Conservation (phyloP, 2,329 filamentous ascomycete species). For the Allantophomopsis lycopodina region DNA sequence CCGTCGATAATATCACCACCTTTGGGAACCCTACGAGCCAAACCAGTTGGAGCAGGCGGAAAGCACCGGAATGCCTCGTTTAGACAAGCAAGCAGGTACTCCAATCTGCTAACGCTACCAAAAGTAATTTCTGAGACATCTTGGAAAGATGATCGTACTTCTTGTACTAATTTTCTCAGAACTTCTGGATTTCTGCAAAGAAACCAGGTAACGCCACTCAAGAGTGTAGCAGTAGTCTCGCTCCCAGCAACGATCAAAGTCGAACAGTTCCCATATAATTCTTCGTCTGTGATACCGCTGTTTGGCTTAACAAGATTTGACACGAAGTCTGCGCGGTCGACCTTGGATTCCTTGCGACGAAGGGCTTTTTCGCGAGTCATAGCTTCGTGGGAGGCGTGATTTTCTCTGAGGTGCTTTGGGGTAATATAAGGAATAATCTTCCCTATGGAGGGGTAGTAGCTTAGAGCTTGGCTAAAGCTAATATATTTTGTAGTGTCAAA, state of each 20-base stretch:
- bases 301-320: conserved; percentile 5
- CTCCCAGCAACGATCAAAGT: conserved; percentile 4
- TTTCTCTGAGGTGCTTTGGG: neutral
- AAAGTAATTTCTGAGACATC: conserved; percentile 1
- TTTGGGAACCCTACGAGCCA: conserved; percentile 3
- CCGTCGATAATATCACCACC: conserved; percentile 7
- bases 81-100: conserved; percentile 22
- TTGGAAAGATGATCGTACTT: conserved; percentile 2
- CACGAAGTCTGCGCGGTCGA: neutral
- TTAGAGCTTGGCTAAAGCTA: neutral
- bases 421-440: neutral
- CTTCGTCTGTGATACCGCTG: conserved; percentile 10
- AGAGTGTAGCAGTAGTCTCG: conserved; percentile 3
- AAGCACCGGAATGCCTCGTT: conserved; percentile 5
- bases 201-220: conserved; percentile 1
- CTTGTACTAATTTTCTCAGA: conserved; percentile 1
- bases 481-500: neutral
- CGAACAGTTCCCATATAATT: neutral
- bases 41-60: neutral
- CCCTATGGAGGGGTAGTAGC: neutral
- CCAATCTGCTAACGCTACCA: conserved; percentile 1
- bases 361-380: neutral
- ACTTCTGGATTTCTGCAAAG: conserved; percentile 2
- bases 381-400: neutral
- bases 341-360: neutral